phyloP scores from a whole-genome alignment of 768 basidiomycete species.

The Galerina sulciceps region DNA sequence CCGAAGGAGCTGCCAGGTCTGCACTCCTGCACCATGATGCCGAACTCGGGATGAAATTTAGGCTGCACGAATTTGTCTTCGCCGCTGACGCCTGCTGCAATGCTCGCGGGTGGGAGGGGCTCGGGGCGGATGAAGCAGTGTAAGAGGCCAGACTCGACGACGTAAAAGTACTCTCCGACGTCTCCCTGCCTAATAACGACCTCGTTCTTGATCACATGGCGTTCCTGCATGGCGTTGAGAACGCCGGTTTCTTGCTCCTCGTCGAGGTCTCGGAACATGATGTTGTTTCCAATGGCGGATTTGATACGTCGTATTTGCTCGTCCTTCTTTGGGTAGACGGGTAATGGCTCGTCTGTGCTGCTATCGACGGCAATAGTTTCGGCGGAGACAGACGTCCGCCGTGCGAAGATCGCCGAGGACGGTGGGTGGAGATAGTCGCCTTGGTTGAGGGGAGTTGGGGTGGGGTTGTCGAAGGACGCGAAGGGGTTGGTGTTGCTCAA shows the following conservation, averaged over 20 bases:
- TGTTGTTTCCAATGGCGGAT: constrained; percentile 83
- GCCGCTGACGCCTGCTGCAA: constrained; percentile 45
- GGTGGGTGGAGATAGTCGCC: constrained; percentile 77
- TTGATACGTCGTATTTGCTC: constrained; percentile 90
- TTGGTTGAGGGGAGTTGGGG: constrained; percentile 51
- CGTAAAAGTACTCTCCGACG: constrained; percentile 96
- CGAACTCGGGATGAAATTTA: constrained; percentile 71
- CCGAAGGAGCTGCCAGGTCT: constrained; percentile 88
- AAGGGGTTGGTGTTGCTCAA: constrained; percentile 57
- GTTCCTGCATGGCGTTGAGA: constrained; percentile 94
- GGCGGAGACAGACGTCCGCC: constrained; percentile 93
- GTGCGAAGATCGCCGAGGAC: constrained; percentile 79
- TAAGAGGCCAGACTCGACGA: constrained; percentile 88
- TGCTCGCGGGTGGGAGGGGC: constrained; percentile 64
- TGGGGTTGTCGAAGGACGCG: constrained; percentile 51
- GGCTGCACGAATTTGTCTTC: constrained; percentile 64
- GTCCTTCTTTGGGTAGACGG: constrained; percentile 75
- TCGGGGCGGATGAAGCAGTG: constrained; percentile 82
- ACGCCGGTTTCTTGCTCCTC: constrained; percentile 95
- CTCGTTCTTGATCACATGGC: constrained; percentile 67
- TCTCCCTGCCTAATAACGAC: constrained; percentile 98
- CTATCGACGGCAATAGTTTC: constrained; percentile 91
- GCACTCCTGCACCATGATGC: constrained; percentile 85
- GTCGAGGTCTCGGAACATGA: constrained; percentile 95
- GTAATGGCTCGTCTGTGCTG: constrained; percentile 66